Percentiles rank a stretch among this genome's conserved stretches.
Conservation (phyloP, 768 basidiomycete species). For the Boletus coccyginus region DNA sequence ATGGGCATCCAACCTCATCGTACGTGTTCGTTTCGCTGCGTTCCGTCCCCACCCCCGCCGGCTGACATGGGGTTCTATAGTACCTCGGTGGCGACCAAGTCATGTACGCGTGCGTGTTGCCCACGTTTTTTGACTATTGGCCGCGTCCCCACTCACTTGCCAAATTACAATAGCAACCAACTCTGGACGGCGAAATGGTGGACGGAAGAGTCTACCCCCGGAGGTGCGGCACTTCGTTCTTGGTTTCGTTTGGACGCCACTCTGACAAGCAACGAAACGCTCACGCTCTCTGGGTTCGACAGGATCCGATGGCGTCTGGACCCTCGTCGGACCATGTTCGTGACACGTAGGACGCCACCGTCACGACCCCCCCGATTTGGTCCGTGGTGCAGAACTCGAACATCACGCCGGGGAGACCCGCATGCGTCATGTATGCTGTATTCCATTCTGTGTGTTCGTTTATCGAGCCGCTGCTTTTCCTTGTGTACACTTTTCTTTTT, state of each 20-base stretch:
- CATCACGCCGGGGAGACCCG: too few relatives aligned
- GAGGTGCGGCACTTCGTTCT: not conserved
- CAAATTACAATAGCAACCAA: not conserved
- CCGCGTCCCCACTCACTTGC: too few relatives aligned
- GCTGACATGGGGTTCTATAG: constrained; percentile 26
- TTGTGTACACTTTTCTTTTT: too few relatives aligned
- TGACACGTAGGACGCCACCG: not conserved
- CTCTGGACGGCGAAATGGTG: constrained; percentile 19
- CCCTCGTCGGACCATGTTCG: constrained; percentile 12
- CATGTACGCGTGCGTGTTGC: constrained; percentile 36
- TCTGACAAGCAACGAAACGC: not conserved
- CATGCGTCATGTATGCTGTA: too few relatives aligned
- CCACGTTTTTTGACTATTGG: not conserved
- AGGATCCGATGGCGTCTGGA: constrained; percentile 13
- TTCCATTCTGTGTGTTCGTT: too few relatives aligned
- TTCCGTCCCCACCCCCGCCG: not conserved
- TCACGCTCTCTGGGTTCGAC: too few relatives aligned
- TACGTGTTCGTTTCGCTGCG: constrained; percentile 21
- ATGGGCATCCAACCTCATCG: constrained; percentile 39
- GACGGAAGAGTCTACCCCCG: constrained; percentile 8
- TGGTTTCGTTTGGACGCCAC: not conserved
- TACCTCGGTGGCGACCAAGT: constrained; percentile 43
- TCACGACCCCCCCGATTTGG: too few relatives aligned
- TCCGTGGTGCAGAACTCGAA: too few relatives aligned
- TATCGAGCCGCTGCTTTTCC: too few relatives aligned